These are phyloP conservation scores for Candida gigantensis DNA, from an alignment of 1,139 yeast genomes.

Conservation along the genomic window DNA sequence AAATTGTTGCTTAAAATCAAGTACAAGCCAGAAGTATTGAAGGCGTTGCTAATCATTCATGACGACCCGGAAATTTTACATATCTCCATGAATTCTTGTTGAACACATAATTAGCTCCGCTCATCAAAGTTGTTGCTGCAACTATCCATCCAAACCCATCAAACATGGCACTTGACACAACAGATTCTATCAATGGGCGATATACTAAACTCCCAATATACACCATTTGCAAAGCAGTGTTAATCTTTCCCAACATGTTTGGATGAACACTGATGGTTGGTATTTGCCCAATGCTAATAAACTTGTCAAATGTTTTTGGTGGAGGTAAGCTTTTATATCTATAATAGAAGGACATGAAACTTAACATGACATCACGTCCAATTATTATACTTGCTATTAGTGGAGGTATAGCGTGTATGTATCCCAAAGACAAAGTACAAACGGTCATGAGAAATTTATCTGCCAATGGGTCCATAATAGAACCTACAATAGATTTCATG, in stretches of 20 bases:
- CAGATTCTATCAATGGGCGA: constrained; percentile 55
- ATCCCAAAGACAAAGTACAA: constrained; percentile 75
- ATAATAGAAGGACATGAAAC: constrained; percentile 71
- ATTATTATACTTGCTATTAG: constrained; percentile 72
- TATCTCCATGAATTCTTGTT: constrained; percentile 64
- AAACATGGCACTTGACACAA: constrained; percentile 12
- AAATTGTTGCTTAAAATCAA: constrained; percentile 8
- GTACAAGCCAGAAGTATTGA: constrained; percentile 9
- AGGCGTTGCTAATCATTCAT: constrained; percentile 12
- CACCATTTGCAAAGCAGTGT: constrained; percentile 90
- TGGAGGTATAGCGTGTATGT: constrained; percentile 65
- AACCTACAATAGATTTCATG: constrained; percentile 80
- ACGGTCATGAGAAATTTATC: constrained; percentile 90
- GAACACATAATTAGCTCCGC: constrained; percentile 77
- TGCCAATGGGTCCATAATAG: constrained; percentile 93
- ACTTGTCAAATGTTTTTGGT: constrained; percentile 72
- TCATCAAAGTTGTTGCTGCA: constrained; percentile 72
- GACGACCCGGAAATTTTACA: constrained; percentile 16
- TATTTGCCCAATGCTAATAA: constrained; percentile 48
- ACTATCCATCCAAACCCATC: constrained; percentile 44
- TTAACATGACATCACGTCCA: constrained; percentile 81
- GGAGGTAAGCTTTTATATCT: constrained; percentile 74
- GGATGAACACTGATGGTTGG: constrained; percentile 92
- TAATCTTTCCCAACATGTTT: constrained; percentile 80
- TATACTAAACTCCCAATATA: constrained; percentile 78